Percentiles rank a stretch among this genome's conserved stretches.
Conservation (phyloP, 768 basidiomycete species). For the Rossbeevera mucosa region DNA sequence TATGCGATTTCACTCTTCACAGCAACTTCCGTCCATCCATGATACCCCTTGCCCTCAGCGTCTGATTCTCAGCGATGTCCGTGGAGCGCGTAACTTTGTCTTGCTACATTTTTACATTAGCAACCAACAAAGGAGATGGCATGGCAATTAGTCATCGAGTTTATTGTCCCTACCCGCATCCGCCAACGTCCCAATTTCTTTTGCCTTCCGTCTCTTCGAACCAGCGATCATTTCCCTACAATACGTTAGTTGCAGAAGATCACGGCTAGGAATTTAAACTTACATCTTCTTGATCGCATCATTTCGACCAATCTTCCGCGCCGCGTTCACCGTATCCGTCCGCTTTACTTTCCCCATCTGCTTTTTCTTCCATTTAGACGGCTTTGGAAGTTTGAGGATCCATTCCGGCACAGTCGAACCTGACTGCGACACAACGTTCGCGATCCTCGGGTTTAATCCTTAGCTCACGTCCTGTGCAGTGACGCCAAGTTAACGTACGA, state of each 20-base stretch:
- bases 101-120: background rate
- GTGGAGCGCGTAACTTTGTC: background rate
- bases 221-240: constrained; percentile 74
- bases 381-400: constrained; percentile 92
- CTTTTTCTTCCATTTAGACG: constrained; percentile 81
- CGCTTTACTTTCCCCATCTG: constrained; percentile 83
- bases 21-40: background rate
- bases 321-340: constrained; percentile 67
- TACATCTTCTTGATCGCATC: constrained; percentile 75
- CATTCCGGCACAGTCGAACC: constrained; percentile 90
- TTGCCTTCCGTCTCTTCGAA: constrained; percentile 61
- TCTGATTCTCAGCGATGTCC: background rate
- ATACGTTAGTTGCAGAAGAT: background rate
- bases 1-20: background rate
- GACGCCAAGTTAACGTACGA: constrained; percentile 46
- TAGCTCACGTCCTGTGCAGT: constrained; percentile 4
- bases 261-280: constrained; percentile 6
- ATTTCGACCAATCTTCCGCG: constrained; percentile 60
- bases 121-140: constrained; percentile 9
- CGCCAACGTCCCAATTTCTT: constrained; percentile 11
- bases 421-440: constrained; percentile 91
- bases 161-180: background rate
- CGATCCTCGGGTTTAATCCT: constrained; percentile 54
- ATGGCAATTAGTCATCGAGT: background rate
- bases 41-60: background rate